Percentiles rank a stretch among this genome's conserved stretches.
These are phyloP conservation scores for Alternaria consortialis DNA, from an alignment of 2,329 filamentous ascomycete genomes.

Conservation along the genomic window DNA sequence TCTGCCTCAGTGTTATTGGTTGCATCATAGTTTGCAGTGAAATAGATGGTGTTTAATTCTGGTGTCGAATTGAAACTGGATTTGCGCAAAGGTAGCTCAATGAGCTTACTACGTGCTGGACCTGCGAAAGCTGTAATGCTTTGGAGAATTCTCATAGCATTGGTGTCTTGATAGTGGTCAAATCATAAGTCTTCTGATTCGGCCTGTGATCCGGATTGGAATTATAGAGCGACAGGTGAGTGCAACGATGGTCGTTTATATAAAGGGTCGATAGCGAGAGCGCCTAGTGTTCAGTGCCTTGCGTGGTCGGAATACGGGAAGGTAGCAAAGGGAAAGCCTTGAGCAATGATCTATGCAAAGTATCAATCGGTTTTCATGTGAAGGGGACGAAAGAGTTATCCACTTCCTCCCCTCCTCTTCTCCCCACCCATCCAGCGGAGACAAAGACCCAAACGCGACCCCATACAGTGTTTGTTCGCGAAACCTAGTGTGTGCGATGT, in stretches of 20 bases:
- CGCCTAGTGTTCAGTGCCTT: not conserved
- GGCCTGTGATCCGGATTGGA: accelerated
- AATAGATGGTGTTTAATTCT: not conserved
- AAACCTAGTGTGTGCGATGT: not conserved
- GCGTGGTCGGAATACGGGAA: too few relatives aligned
- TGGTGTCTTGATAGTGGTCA: not conserved
- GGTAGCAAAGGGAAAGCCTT: too few relatives aligned
- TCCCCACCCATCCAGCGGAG: not conserved
- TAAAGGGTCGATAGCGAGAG: not conserved
- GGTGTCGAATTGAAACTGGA: not conserved
- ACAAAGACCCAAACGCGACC: not conserved
- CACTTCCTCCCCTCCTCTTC: not conserved
- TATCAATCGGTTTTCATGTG: not conserved
- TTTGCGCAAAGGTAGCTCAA: not conserved
- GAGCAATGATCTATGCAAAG: not conserved
- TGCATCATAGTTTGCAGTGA: too few relatives aligned
- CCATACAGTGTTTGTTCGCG: too few relatives aligned
- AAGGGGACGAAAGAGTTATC: not conserved
- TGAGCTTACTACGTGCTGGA: not conserved
- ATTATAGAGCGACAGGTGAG: not conserved
- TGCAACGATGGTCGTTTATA: not conserved
- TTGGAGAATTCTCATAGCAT: not conserved
- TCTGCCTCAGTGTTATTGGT: too few relatives aligned
- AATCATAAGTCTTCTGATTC: not conserved
- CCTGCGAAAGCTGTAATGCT: not conserved